phyloP scores from a whole-genome alignment of 305 asterid species.

The Fraxinus platypoda region DNA sequence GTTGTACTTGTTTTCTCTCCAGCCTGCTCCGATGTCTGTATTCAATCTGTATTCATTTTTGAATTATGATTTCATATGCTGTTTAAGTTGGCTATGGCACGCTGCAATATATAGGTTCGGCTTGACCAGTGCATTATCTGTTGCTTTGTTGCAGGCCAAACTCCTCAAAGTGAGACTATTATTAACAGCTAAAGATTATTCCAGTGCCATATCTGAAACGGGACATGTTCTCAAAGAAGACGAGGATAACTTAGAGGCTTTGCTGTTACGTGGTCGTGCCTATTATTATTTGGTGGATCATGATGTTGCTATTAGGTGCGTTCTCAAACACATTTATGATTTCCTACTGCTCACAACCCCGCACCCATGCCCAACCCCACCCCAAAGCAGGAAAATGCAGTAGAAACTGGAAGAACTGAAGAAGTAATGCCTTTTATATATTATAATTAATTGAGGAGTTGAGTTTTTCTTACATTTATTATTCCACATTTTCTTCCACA shows the following conservation, averaged over 20 bases:
- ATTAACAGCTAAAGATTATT: constrained; percentile 69
- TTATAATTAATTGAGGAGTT: not conserved
- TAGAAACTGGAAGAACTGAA: not conserved
- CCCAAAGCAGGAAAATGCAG: not conserved
- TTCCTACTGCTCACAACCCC: not conserved
- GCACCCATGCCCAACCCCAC: constrained; percentile 1
- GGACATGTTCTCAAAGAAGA: constrained; percentile 89
- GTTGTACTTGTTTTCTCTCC: constrained; percentile 93
- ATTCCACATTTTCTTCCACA: constrained; percentile 30
- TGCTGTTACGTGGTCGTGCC: constrained; percentile 91
- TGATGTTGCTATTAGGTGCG: constrained; percentile 81
- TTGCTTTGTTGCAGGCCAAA: constrained; percentile 63
- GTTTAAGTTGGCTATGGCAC: not conserved
- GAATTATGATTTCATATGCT: not conserved
- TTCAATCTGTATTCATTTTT: not conserved
- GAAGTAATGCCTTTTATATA: not conserved
- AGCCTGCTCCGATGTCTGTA: constrained; percentile 73
- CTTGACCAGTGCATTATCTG: constrained; percentile 11
- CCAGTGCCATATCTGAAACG: constrained; percentile 74
- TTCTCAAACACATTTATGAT: constrained; percentile 8
- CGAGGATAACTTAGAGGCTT: constrained; percentile 77
- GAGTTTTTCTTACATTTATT: constrained; percentile 5
- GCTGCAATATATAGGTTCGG: not conserved
- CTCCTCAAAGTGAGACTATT: constrained; percentile 67
- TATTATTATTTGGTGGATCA: constrained; percentile 94